A percentile compares a stretch with the other conserved stretches of the same genome.
Evolutionary conservation across 1,139 yeast species (phyloP).

Genomic region (Sugiyamaella xylanicola): DNA sequence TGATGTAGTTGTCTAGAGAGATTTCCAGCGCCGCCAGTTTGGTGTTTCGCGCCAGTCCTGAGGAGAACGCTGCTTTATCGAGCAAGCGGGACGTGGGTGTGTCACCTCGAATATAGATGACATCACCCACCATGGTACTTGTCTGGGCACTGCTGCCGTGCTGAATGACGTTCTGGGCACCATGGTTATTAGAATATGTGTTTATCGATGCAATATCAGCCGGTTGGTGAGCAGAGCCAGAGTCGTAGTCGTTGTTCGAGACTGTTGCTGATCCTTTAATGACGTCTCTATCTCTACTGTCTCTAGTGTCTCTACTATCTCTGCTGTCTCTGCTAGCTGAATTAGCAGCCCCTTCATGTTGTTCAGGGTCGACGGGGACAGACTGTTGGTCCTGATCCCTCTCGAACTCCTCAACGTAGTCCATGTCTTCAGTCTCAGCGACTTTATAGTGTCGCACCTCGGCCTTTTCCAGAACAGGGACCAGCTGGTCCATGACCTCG

Average conservation of each 20-base stretch:
- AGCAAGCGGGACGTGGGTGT: constrained; percentile 53
- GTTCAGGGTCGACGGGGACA: constrained; percentile 11
- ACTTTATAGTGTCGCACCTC: constrained; percentile 54
- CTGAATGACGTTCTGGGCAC: too few relatives aligned
- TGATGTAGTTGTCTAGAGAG: constrained; percentile 66
- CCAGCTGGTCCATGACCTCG: constrained; percentile 50
- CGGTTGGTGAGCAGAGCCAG: background rate
- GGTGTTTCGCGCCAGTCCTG: constrained; percentile 84
- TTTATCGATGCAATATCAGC: too few relatives aligned
- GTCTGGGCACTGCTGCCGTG: constrained; percentile 10
- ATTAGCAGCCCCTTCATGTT: background rate
- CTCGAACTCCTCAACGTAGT: constrained; percentile 61
- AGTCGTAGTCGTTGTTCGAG: background rate
- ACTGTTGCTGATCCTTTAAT: background rate
- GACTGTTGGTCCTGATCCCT: constrained; percentile 6
- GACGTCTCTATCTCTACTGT: background rate
- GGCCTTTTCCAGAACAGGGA: constrained; percentile 52
- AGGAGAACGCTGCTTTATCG: constrained; percentile 87
- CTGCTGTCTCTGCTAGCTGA: background rate
- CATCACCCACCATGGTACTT: constrained; percentile 64
- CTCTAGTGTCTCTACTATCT: background rate
- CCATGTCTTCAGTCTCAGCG: constrained; percentile 84
- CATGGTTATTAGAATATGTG: background rate
- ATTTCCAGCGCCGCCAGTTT: constrained; percentile 77
- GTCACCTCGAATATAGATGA: constrained; percentile 60